These are phyloP conservation scores for Tylopilus vinaceipallidus DNA, from an alignment of 768 basidiomycete species.

Conservation along the genomic window DNA sequence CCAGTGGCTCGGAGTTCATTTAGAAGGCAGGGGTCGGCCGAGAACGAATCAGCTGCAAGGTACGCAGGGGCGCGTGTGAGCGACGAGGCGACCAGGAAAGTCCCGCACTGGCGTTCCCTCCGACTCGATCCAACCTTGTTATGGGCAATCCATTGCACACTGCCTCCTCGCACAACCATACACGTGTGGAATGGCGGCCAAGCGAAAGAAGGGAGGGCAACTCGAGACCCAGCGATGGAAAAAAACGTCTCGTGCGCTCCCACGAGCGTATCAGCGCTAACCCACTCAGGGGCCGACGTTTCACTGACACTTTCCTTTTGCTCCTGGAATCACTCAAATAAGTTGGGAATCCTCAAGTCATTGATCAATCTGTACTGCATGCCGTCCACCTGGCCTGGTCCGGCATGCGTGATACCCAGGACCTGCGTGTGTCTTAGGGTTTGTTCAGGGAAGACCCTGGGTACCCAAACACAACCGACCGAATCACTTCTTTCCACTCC, in stretches of 20 bases:
- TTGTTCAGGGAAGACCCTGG: slow-evolving; percentile 26
- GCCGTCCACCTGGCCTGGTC: slow-evolving; percentile 32
- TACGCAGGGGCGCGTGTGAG: slow-evolving; percentile 23
- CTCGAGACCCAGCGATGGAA: neutral
- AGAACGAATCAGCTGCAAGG: slow-evolving; percentile 8
- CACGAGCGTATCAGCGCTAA: slow-evolving; percentile 26
- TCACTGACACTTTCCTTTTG: slow-evolving; percentile 8
- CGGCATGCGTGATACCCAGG: slow-evolving; percentile 30
- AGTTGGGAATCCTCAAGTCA: slow-evolving; percentile 30
- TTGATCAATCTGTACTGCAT: slow-evolving; percentile 30
- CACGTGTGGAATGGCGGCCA: slow-evolving; percentile 4
- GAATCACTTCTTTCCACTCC: slow-evolving; percentile 21
- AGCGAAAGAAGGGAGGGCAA: neutral
- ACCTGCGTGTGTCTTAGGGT: slow-evolving; percentile 32
- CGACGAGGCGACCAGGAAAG: slow-evolving; percentile 19
- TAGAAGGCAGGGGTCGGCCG: neutral
- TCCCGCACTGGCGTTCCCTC: neutral
- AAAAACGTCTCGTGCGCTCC: slow-evolving; percentile 22
- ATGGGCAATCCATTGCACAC: slow-evolving; percentile 7
- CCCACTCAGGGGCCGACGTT: slow-evolving; percentile 34
- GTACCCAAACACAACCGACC: slow-evolving; percentile 22
- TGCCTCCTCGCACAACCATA: slow-evolving; percentile 12
- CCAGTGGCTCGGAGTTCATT: slow-evolving; percentile 19
- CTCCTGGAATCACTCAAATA: slow-evolving; percentile 27
- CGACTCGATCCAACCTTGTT: slow-evolving; percentile 9